Conservation (phyloP, 2,329 filamentous ascomycete genomes). For the Hypoxylon sp. region DNA sequence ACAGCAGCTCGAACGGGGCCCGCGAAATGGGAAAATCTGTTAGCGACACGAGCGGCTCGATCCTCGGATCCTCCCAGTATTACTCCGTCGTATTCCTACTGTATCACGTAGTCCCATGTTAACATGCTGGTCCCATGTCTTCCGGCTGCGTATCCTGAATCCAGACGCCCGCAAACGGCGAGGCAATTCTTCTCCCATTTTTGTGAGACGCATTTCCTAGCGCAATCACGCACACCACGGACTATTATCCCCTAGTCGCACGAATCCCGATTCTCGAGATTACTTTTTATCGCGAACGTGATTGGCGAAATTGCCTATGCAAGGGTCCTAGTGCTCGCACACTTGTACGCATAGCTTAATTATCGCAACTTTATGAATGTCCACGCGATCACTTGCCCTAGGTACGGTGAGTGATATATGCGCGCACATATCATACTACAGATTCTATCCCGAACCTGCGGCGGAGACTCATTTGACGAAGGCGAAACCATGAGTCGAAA, state of each 20-base stretch:
- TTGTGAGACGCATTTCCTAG: constrained; percentile 24
- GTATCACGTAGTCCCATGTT: constrained; percentile 1
- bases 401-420: constrained; percentile 24
- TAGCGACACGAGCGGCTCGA: constrained; percentile 41
- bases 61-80: constrained; percentile 40
- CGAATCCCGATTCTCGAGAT: constrained; percentile 41
- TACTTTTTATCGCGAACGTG: constrained; percentile 35
- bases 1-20: constrained; percentile 35
- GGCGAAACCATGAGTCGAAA: constrained; percentile 14
- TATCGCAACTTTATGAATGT: constrained; percentile 11
- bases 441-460: constrained; percentile 13
- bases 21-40: constrained; percentile 37
- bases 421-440: constrained; percentile 9
- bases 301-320: constrained; percentile 38
- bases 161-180: constrained; percentile 30
- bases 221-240: constrained; percentile 39
- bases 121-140: constrained; percentile 16
- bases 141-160: constrained; percentile 33
- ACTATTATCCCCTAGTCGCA: constrained; percentile 36
- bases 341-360: constrained; percentile 17
- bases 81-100: constrained; percentile 22
- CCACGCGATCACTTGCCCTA: constrained; percentile 35
- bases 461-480: constrained; percentile 8
- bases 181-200: constrained; percentile 26
- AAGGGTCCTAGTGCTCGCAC: constrained; percentile 25